These are phyloP conservation scores for Schizothecium vesticola DNA, from an alignment of 495 filamentous ascomycete genomes.

Conservation along the genomic window DNA sequence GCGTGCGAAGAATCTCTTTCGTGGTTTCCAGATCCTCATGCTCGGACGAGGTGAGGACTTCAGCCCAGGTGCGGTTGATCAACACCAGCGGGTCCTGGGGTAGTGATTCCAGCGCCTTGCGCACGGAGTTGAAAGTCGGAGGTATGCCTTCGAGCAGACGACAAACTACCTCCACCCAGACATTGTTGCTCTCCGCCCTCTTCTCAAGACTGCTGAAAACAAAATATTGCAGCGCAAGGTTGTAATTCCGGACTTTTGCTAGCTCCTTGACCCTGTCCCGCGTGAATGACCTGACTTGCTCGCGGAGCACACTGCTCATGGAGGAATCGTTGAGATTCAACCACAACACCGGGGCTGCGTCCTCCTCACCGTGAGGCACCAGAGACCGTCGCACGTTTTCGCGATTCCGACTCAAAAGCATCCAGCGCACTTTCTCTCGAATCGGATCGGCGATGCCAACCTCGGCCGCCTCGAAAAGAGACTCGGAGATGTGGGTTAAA, in stretches of 20 bases:
- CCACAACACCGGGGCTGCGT: background rate
- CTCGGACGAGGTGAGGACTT: constrained; percentile 1
- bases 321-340: constrained; percentile 7
- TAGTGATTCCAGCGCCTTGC: constrained; percentile 10
- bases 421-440: constrained; percentile 1
- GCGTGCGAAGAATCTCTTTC: constrained; percentile 14
- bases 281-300: constrained; percentile 9
- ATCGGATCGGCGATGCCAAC: constrained; percentile 1
- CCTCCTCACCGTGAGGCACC: background rate
- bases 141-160: constrained; percentile 7
- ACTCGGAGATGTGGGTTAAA: constrained; percentile 1
- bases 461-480: background rate
- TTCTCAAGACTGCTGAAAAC: constrained; percentile 14
- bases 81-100: constrained; percentile 4
- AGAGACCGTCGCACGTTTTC: constrained; percentile 1
- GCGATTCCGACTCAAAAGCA: constrained; percentile 3
- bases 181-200: constrained; percentile 14
- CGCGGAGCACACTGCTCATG: constrained; percentile 8
- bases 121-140: constrained; percentile 1
- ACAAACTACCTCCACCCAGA: constrained; percentile 14
- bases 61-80: constrained; percentile 11
- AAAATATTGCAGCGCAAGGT: constrained; percentile 11
- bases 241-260: background rate
- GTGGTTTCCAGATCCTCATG: constrained; percentile 8
- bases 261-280: constrained; percentile 11